Base-by-base conservation (phyloP, 129 eudicot species). In the Mikania micrantha region DNA sequence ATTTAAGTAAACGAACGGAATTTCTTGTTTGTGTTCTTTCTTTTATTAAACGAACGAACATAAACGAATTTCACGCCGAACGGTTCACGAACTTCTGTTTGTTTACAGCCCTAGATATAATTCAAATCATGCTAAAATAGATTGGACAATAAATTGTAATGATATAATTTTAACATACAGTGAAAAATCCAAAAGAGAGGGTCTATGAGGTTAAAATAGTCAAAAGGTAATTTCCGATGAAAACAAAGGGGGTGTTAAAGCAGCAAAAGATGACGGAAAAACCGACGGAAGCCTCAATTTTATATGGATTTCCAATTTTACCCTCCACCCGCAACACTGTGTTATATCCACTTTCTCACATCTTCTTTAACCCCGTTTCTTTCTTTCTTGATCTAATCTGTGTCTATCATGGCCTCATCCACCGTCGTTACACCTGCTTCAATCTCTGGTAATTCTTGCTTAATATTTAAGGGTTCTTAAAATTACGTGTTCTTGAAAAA, bases 361-460 rank as follows among this genome's bases (percentile, higher is more conserved):
- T 20, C 60, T 74, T 74, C 67, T 56, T 56, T 42, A 40, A 62
- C 71, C 70, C 71, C 75, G 41, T 61, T 49, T 62, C 21, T 58
- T 49, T 58, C 70, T 78, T 38, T 58, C 38, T 17, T 29, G 7
- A 4, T 45, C 72, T 9, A 44, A 35, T 38, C 40, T 20, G 16
- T 29, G 28, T 34, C 24, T 27, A 60, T 36, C 70, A 86, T 83
- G 88, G 84, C 94, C 21, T 21, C 91, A 39, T 38, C 67, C 72
- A 42, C 41, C 64, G 27, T 76, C 54, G 12, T 71, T 24, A 66
- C 74, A 48, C 81, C 94, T 66, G 48, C 79, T 81, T 78, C 88
- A 25, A 17, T 86, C 47, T 78, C 84, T 34, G 94, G 94, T 83
- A 81, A 52, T 54, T 27, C 12, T 3, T 9, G 2, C 22, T 6